A percentile compares a stretch with the other conserved stretches of the same genome.
Evolutionary conservation across 139 green algal species (phyloP).

Genomic region (Coelastrella sp.): DNA sequence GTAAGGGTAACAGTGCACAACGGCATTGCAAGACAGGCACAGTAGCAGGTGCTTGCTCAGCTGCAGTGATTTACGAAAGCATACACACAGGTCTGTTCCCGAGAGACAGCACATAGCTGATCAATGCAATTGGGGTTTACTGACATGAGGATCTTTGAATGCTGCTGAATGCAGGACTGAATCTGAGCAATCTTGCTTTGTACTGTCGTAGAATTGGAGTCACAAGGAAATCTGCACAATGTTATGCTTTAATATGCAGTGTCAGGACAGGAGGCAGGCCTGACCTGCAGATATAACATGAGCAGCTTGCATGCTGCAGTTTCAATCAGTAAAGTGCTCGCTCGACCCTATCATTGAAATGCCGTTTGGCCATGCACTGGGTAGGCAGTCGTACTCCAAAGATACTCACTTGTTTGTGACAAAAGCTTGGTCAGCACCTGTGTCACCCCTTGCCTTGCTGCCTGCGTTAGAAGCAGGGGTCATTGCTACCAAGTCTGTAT

Average conservation of each 20-base stretch:
- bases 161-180: too few species aligned
- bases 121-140: neutral
- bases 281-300: too few species aligned
- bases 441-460: neutral
- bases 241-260: too few species aligned
- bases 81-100: neutral
- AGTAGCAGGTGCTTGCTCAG: neutral
- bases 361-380: neutral
- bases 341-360: neutral
- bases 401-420: constrained; percentile 38
- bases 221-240: too few species aligned
- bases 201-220: too few species aligned
- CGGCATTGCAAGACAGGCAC: neutral
- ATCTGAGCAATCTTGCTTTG: too few species aligned
- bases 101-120: neutral
- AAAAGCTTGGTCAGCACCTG: constrained; percentile 33
- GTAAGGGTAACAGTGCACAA: neutral
- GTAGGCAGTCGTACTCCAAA: neutral
- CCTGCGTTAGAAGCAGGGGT: neutral
- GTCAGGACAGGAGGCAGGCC: too few species aligned
- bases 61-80: too few species aligned
- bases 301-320: too few species aligned
- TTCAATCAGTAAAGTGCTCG: neutral
- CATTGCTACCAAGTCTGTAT: neutral
- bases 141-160: too few species aligned